Evolutionary conservation across 1,139 yeast genomes (phyloP), one percentile per base, ranked within the genome.

Genomic region (Blastobotrys apis): DNA sequence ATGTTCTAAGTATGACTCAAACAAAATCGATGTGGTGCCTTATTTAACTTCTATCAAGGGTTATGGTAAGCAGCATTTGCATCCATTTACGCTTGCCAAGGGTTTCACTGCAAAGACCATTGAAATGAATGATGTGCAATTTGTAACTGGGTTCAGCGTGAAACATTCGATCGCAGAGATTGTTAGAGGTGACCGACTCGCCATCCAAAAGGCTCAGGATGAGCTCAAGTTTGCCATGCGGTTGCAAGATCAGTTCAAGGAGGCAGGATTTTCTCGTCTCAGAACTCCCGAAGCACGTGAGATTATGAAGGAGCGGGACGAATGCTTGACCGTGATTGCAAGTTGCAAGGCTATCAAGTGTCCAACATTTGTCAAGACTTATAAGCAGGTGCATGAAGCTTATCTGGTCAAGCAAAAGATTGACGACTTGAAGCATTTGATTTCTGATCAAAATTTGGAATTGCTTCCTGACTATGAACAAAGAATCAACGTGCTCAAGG

Each of bases 391-490:
- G 25, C 71, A 75, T 39, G 68, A 73, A 41, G 76, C 74, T 49
- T 69, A 71, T 45, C 50, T 60, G 31, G 61, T 84, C 31, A 70
- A 73, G 45, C 58, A 63, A 15, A 74, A 81, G 50, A 80, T 88
- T 17, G 75, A 69, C 4, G 65, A 71, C 0, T 65, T 88, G 53
- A 77, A 80, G 56, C 72, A 73, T 40, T 67, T 83, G 40, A 75
- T 88, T 51, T 81, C 94, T 0, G 95, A 86, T 51, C 95, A 90
- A 55, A 94, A 90, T 56, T 70, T 94, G 59, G 96, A 86, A 52
- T 69, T 94, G 43, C 71, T 92, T 37, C 98, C 98, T 1, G 97
- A 92, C 62, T 92, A 92, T 60, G 94, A 88, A 56, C 95, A 87
- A 63, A 76, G 98, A 56, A 69, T 92, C 38, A 75, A 74, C 37